A percentile compares a stretch with the other conserved stretches of the same genome.
These are phyloP conservation scores for Fomitopsis schrenkii DNA, from an alignment of 1,284 basidiomycete species.

Conservation along the genomic window DNA sequence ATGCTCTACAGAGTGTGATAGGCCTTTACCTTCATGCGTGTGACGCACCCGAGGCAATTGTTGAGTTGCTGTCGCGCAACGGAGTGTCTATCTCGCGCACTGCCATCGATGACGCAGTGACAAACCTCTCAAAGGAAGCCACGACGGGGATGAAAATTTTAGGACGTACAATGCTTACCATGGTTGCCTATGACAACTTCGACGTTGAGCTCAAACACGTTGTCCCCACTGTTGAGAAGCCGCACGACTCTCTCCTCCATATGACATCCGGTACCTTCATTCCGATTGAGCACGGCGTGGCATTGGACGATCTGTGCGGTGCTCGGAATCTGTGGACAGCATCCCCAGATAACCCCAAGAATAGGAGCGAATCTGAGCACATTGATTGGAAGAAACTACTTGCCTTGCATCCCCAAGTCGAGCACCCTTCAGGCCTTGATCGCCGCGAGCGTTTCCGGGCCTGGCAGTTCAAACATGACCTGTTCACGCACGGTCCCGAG, in stretches of 20 bases:
- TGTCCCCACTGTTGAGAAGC: background rate
- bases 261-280: background rate
- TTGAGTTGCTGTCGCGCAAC: background rate
- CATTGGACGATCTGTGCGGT: background rate
- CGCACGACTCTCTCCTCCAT: background rate
- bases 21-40: background rate
- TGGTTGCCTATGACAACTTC: constrained; percentile 11
- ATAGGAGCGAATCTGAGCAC: background rate
- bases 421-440: background rate
- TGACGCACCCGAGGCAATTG: background rate
- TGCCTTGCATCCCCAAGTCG: background rate
- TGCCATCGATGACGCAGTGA: background rate
- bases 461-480: background rate
- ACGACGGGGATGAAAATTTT: background rate
- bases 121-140: background rate
- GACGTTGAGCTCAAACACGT: background rate
- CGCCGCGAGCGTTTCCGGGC: background rate
- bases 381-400: background rate
- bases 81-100: background rate
- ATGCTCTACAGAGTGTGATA: background rate
- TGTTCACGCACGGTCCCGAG: too few relatives aligned
- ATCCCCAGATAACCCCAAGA: background rate
- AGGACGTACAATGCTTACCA: constrained; percentile 15
- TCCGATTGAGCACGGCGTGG: background rate
- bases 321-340: background rate